Evolutionary conservation across 352 stramenopile species (phyloP).

Genomic region (Phytophthora fragariaefolia): DNA sequence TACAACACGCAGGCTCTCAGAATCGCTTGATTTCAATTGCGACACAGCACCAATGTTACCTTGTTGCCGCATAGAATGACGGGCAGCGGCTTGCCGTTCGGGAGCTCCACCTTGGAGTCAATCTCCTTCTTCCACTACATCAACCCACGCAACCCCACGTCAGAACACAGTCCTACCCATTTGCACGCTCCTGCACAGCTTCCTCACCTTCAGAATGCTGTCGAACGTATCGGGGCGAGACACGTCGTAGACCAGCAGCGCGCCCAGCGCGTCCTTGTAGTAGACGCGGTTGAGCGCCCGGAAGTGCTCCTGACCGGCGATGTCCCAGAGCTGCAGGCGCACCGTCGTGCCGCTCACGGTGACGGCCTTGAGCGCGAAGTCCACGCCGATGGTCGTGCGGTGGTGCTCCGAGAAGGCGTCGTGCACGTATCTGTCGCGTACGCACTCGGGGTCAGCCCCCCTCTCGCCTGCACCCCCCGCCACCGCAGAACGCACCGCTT

Average conservation of each 20-base stretch:
- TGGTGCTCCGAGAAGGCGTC: conserved; percentile 93
- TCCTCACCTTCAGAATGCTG: conserved; percentile 76
- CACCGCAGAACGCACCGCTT: conserved; percentile 74
- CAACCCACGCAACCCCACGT: conserved; percentile 1
- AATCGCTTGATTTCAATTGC: background rate
- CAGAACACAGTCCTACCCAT: background rate
- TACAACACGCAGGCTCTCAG: conserved; percentile 6
- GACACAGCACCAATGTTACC: conserved; percentile 35
- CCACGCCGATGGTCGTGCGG: conserved; percentile 92
- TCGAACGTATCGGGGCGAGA: conserved; percentile 92
- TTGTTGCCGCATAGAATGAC: conserved; percentile 95
- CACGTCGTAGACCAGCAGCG: conserved; percentile 94
- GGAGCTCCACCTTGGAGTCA: conserved; percentile 92
- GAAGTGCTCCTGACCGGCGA: conserved; percentile 94
- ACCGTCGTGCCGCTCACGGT: conserved; percentile 88
- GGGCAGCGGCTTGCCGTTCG: conserved; percentile 91
- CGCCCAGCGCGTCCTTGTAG: conserved; percentile 93
- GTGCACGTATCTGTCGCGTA: conserved; percentile 92
- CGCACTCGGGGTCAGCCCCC: too few species aligned
- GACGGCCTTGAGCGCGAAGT: conserved; percentile 93
- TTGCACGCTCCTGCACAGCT: background rate
- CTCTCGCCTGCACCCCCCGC: too few species aligned
- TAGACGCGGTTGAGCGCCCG: conserved; percentile 94
- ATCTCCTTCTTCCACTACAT: conserved; percentile 95
- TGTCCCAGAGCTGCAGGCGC: conserved; percentile 94